Percentiles rank a stretch among this genome's conserved stretches.
Conservation (phyloP, 2,329 filamentous ascomycete genomes). For the Dactylellina sp. region DNA sequence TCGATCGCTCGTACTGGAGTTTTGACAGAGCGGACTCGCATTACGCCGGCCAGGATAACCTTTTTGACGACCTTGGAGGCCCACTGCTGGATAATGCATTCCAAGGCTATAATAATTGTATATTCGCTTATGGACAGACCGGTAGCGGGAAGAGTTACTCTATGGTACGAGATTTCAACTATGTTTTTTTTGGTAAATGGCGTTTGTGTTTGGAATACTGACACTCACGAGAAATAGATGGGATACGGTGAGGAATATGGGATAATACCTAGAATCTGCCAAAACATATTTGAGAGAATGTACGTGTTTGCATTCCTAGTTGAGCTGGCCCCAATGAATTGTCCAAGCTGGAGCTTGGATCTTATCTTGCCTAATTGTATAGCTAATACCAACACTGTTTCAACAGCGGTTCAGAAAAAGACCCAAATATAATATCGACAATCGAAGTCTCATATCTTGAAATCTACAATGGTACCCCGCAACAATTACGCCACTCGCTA, state of each 20-base stretch:
- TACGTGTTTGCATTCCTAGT: slow-evolving; percentile 51
- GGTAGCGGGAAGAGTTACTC: slow-evolving; percentile 99
- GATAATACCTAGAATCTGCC: slow-evolving; percentile 96
- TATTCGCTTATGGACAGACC: slow-evolving; percentile 98
- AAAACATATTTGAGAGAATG: slow-evolving; percentile 96
- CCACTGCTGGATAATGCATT: slow-evolving; percentile 98
- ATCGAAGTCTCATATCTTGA: slow-evolving; percentile 98
- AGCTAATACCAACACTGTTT: slow-evolving; percentile 58
- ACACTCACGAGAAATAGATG: slow-evolving; percentile 72
- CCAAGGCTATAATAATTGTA: slow-evolving; percentile 98
- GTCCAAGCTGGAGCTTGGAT: not conserved
- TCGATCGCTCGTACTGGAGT: slow-evolving; percentile 98
- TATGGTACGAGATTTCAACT: slow-evolving; percentile 67
- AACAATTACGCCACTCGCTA: slow-evolving; percentile 3
- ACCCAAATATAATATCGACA: slow-evolving; percentile 84
- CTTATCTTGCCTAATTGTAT: not conserved
- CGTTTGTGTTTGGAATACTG: slow-evolving; percentile 16
- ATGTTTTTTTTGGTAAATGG: not conserved
- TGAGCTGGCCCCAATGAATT: slow-evolving; percentile 12
- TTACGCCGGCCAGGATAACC: slow-evolving; percentile 86
- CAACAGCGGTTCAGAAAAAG: slow-evolving; percentile 71
- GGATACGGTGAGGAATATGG: slow-evolving; percentile 95
- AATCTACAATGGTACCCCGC: slow-evolving; percentile 80
- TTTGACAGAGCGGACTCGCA: slow-evolving; percentile 83
- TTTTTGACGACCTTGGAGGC: slow-evolving; percentile 87